Evolutionary conservation across 2,329 filamentous ascomycete species (phyloP), one percentile per base, ranked within the genome.

Genomic region (Neophaeococcomyces aloes): DNA sequence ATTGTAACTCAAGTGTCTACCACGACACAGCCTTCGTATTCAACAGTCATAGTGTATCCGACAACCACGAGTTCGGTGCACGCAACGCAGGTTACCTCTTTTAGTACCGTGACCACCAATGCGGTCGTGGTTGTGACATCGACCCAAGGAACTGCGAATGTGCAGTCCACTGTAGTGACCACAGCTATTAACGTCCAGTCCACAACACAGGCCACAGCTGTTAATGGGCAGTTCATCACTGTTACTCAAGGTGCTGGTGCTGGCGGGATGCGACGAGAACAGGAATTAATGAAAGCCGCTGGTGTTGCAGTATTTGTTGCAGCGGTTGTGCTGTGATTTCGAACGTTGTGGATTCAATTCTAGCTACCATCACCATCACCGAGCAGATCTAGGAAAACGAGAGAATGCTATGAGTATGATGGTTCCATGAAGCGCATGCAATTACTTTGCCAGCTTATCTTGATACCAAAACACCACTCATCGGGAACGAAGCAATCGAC

Each of bases 181-280:
- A 27, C 23, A 10, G 10, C 23, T 10, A 10, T 27, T 27, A 21
- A 17, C 15, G 30, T 18, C 17, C 17, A 19, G 5, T 42, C 13
- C 27, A 21, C 35, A 7, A 42, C 30, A 10, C 23, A 27, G 23
- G 23, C 10, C 10, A 27, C 23, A 10, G 10, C 23, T 10, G 23
- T 27, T 27, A 21, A 17, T 21, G 30, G 31, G 30, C 17, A 19
- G 5, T 42, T 19, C 27, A 21, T 42, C 13, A 42, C 30, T 15
- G 39, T 42, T 15, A 42, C 39, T 18, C 39, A 42, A 30, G 38
- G 23, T 10, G 21, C 25, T 18, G 31, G 33, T 27, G 39, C 29
- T 13, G 39, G 14, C 4, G 39, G 30, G 11, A 29, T 19, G 31
- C 33, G 19, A 13, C 29, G 32, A 13, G 11, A 19, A 17, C 14